Percentiles rank a stretch among this genome's conserved stretches.
Evolutionary conservation across 2,329 filamentous ascomycete genomes (phyloP).

Genomic region (Diaporthe sp.): DNA sequence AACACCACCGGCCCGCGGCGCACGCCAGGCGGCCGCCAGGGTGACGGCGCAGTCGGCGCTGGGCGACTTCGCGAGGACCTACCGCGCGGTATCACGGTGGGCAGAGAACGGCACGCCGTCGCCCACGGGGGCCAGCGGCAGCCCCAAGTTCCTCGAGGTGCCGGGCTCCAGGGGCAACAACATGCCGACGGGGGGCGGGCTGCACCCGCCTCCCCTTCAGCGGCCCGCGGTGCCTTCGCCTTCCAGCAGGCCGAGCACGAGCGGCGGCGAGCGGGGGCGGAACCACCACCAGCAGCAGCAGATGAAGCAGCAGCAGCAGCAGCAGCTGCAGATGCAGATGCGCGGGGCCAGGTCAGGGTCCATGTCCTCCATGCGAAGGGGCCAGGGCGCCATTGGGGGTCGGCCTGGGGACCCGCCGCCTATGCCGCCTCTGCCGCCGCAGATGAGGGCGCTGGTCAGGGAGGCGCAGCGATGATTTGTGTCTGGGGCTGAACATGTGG

Average conservation of each 20-base stretch:
- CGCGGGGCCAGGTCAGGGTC: slow-evolving; percentile 27
- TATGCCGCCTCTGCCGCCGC: slow-evolving; percentile 30
- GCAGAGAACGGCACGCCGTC: slow-evolving; percentile 2
- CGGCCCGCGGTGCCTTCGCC: slow-evolving; percentile 7
- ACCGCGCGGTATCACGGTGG: slow-evolving; percentile 31
- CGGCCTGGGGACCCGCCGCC: slow-evolving; percentile 21
- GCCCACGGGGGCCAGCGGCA: background rate
- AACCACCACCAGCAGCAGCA: background rate
- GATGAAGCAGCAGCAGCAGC: background rate
- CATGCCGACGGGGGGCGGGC: background rate
- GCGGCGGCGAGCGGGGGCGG: slow-evolving; percentile 27
- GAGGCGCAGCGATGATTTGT: slow-evolving; percentile 23
- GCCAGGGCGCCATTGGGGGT: background rate
- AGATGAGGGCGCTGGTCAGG: slow-evolving; percentile 23
- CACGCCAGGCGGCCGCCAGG: slow-evolving; percentile 4
- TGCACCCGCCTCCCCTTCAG: slow-evolving; percentile 16
- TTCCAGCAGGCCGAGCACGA: slow-evolving; percentile 27
- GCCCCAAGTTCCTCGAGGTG: slow-evolving; percentile 28
- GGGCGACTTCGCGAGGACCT: slow-evolving; percentile 23
- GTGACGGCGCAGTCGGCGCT: background rate
- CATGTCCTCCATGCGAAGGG: slow-evolving; percentile 24
- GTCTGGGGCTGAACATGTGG: no score
- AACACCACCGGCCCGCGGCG: background rate
- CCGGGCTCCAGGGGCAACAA: background rate
- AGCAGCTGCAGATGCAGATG: slow-evolving; percentile 8